These are phyloP conservation scores for Ustulina deusta DNA, from an alignment of 2,329 filamentous ascomycete species.

Conservation along the genomic window DNA sequence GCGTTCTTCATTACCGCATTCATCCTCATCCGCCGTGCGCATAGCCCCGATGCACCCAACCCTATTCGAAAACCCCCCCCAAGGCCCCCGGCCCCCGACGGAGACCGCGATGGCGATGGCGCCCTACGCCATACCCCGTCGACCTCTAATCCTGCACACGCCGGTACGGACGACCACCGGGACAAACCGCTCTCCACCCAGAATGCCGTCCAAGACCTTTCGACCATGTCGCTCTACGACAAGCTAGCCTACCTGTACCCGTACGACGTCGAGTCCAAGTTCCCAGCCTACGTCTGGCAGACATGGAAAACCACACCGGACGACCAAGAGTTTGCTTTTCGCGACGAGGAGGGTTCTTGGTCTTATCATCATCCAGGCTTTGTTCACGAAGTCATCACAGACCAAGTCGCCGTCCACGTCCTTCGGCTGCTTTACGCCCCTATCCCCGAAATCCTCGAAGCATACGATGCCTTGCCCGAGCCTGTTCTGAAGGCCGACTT, in stretches of 20 bases:
- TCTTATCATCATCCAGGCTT: conserved; percentile 88
- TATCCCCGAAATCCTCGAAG: conserved; percentile 81
- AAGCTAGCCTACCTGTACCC: conserved; percentile 95
- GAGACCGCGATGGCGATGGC: conserved; percentile 30
- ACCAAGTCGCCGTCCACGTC: conserved; percentile 83
- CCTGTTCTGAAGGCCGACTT: conserved; percentile 84
- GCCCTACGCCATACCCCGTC: conserved; percentile 42
- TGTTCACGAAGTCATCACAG: conserved; percentile 96
- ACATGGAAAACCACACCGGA: conserved; percentile 93
- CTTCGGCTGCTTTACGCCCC: conserved; percentile 88
- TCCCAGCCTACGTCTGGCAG: conserved; percentile 99
- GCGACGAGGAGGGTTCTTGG: conserved; percentile 90
- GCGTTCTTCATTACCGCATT: conserved; percentile 52
- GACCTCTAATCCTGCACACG: conserved; percentile 38
- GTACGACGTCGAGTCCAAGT: conserved; percentile 88
- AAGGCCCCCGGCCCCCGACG: conserved; percentile 41
- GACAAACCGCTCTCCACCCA: conserved; percentile 61
- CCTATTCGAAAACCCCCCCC: conserved; percentile 46
- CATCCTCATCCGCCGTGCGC: conserved; percentile 51
- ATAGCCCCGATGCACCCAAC: conserved; percentile 46
- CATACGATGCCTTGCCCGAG: conserved; percentile 78
- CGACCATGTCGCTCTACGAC: conserved; percentile 76
- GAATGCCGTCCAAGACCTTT: conserved; percentile 76
- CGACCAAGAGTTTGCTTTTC: conserved; percentile 81
- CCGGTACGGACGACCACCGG: conserved; percentile 21